Evolutionary conservation across 768 basidiomycete genomes (phyloP).

Genomic region (Auriscalpium vulgare): DNA sequence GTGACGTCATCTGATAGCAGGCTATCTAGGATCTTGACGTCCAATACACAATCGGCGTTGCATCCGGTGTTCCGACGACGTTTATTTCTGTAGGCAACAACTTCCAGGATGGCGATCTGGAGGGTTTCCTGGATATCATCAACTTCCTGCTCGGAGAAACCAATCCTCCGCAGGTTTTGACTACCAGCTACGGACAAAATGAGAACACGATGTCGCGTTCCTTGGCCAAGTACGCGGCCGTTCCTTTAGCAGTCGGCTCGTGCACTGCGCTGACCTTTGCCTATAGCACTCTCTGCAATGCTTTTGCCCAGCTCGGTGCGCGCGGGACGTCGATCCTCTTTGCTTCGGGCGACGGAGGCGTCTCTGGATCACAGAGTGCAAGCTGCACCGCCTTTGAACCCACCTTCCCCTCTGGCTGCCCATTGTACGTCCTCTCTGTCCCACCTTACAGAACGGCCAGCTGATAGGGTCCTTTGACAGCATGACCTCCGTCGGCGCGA

Average conservation of each 20-base stretch:
- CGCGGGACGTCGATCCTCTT: slow-evolving; percentile 6
- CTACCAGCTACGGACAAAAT: not conserved
- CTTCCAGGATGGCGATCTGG: slow-evolving; percentile 20
- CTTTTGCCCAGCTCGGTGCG: slow-evolving; percentile 6
- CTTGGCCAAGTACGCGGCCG: not conserved
- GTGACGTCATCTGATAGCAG: not conserved
- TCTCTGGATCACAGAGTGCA: slow-evolving; percentile 6
- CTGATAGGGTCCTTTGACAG: slow-evolving; percentile 3
- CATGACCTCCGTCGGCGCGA: slow-evolving; percentile 20
- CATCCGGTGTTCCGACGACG: slow-evolving; percentile 20
- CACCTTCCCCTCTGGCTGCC: slow-evolving; percentile 14
- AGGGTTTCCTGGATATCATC: slow-evolving; percentile 26
- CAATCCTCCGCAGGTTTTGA: slow-evolving; percentile 1
- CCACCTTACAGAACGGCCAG: not conserved
- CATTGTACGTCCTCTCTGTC: slow-evolving; percentile 10
- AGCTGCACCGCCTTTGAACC: slow-evolving; percentile 8
- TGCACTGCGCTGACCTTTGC: no score
- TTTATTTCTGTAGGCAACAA: slow-evolving; percentile 28
- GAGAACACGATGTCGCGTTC: not conserved
- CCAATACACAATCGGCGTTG: slow-evolving; percentile 20
- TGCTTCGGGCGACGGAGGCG: slow-evolving; percentile 15
- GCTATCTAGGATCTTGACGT: slow-evolving; percentile 14
- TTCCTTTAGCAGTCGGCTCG: no score
- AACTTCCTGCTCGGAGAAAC: slow-evolving; percentile 16
- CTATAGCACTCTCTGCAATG: slow-evolving; percentile 6